Evolutionary conservation across 2,329 filamentous ascomycete genomes (phyloP), one percentile per base, ranked within the genome.

Genomic region (Trichoderma cornu-damae): DNA sequence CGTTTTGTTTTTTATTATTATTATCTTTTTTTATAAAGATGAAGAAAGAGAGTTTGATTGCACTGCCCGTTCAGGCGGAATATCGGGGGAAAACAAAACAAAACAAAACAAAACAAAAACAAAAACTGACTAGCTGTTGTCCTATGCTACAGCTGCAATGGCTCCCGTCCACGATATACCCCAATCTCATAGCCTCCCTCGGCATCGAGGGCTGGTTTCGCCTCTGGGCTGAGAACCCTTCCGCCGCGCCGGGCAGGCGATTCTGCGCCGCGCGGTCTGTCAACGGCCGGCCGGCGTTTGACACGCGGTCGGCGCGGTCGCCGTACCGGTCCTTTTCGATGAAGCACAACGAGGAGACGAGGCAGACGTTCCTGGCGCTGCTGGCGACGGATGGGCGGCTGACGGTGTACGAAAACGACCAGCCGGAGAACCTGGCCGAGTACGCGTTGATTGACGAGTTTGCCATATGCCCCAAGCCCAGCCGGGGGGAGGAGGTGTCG

Each of bases 211-310:
- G 93, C 67, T 86, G 87, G 70, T 90, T 95, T 77, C 90, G 91
- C 69, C 80, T 97, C 62, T 97, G 93, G 93, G 87, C 89, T 60
- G 93, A 96, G 74, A 90, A 96, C 72, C 85, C 88, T 14, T 88
- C 86, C 1, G 88, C 94, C 48, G 80, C 88, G 1, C 85, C 87
- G 0, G 90, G 91, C 30, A 84, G 88, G 30, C 86, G 92, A 51
- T 97, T 96, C 78, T 89, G 86, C 68, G 79, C 73, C 76, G 71
- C 70, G 14, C 89, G 78, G 14, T 68, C 72, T 38, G 73, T 73
- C 32, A 71, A 68, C 51, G 74, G 77, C 44, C 79, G 77, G 42
- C 77, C 79, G 2, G 78, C 80, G 9, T 83, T 80, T 49, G 81
- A 84, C 63, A 79, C 77, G 32, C 75, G 80, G 52, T 82, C 76